A percentile compares a stretch with the other conserved stretches of the same genome.
These are phyloP conservation scores for Pichia sp. DNA, from an alignment of 1,139 yeast species.

Conservation along the genomic window DNA sequence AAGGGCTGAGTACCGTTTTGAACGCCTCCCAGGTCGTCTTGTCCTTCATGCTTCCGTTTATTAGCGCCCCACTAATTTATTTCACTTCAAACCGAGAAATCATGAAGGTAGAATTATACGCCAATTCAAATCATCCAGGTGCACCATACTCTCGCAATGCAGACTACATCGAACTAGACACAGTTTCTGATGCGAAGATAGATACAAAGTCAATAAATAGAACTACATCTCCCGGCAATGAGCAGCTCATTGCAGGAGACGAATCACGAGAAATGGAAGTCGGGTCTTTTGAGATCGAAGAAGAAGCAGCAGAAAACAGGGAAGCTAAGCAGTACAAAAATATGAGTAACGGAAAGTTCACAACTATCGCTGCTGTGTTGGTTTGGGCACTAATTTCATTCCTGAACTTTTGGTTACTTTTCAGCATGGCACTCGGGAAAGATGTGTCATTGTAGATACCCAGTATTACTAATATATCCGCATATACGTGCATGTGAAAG, in stretches of 20 bases:
- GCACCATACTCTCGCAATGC: not conserved
- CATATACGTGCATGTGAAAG: not conserved
- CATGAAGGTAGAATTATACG: conserved; percentile 57
- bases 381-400: conserved; percentile 52
- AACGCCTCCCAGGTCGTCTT: conserved; percentile 87
- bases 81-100: conserved; percentile 59
- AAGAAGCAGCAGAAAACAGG: not conserved
- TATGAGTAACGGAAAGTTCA: conserved; percentile 49
- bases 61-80: conserved; percentile 70
- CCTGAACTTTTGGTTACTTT: conserved; percentile 48
- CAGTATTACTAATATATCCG: not conserved
- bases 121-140: conserved; percentile 2
- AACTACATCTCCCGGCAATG: not conserved
- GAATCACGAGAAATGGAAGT: conserved; percentile 4
- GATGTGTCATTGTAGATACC: conserved; percentile 27
- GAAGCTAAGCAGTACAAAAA: conserved; percentile 39
- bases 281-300: conserved; percentile 2
- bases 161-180: conserved; percentile 12
- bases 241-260: not conserved
- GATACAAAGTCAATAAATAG: not conserved
- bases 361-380: conserved; percentile 42
- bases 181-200: not conserved
- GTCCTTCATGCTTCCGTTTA: conserved; percentile 79
- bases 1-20: conserved; percentile 75
- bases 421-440: conserved; percentile 38